Evolutionary conservation across 179 eudicot genomes (phyloP), one percentile per base, ranked within the genome.

Genomic region (Patellifolia procumbens): DNA sequence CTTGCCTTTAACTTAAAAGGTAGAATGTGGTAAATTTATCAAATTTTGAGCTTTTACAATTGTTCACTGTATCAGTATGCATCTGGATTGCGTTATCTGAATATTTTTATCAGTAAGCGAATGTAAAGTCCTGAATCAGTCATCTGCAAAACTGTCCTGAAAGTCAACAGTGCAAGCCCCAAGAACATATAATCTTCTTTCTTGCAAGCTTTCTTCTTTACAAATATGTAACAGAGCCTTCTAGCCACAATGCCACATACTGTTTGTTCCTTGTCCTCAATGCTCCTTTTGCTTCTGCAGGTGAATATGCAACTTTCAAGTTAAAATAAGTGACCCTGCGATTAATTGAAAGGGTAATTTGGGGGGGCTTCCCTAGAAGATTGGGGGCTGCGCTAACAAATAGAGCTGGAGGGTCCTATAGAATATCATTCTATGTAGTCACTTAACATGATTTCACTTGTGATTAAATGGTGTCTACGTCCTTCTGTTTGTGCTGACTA

Each of bases 361-460:
- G 10, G 32, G 20, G 51, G 31, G n/a, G n/a, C n/a, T n/a, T n/a
- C n/a, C n/a, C n/a, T n/a, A n/a, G n/a, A n/a, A n/a, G n/a, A n/a
- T n/a, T n/a, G n/a, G 32, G 20, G 51, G 31, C 24, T 20, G 32
- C 4, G 52, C 70, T 42, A 42, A 24, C 32, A 39, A 42, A 22
- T 28, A 22, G 16, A 5, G 39, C n/a, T 64, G 39, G 49, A n/a
- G 24, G 5, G 39, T 46, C 72, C 15, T 37, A 29, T 45, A 2
- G 26, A 68, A 17, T 37, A 46, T 29, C n/a, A 48, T 49, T 31
- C 45, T 68, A 17, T 39, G 35, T 39, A 72, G 55, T 22, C 20
- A 17, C 12, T 15, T 46, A 26, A 46, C 28, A 59, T 68, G 48
- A 45, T 42, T 29, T 69, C 29, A 72, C 75, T n/a, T 70, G 77